Percentiles rank a stretch among this genome's conserved stretches.
phyloP scores from a whole-genome alignment of 768 basidiomycete species.

The Leccinum variicolor region DNA sequence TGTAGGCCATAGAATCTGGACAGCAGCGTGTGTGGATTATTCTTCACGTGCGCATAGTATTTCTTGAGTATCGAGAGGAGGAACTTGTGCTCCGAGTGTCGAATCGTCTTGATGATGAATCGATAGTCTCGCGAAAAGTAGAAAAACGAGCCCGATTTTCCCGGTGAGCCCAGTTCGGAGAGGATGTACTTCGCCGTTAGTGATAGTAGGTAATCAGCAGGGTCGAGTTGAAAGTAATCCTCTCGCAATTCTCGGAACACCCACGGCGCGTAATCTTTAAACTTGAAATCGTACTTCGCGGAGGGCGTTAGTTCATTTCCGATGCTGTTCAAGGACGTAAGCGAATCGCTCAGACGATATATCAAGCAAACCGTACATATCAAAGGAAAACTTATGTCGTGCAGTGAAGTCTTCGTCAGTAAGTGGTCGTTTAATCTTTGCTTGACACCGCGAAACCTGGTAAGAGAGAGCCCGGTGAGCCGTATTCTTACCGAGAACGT shows the following conservation, averaged over 20 bases:
- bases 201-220: constrained; percentile 95
- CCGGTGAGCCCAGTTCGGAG: constrained; percentile 95
- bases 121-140: constrained; percentile 99
- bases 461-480: constrained; percentile 4
- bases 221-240: constrained; percentile 92
- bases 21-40: constrained; percentile 90
- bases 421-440: constrained; percentile 84
- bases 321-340: constrained; percentile 47
- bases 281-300: constrained; percentile 98
- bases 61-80: constrained; percentile 77
- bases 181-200: constrained; percentile 97
- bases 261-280: constrained; percentile 99
- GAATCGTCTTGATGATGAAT: constrained; percentile 99
- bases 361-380: constrained; percentile 60
- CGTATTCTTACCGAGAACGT: background rate
- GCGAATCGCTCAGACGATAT: background rate
- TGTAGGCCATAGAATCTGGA: constrained; percentile 97
- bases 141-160: constrained; percentile 98
- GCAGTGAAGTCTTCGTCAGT: constrained; percentile 85
- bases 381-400: constrained; percentile 93
- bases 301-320: constrained; percentile 98
- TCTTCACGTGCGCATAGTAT: constrained; percentile 83
- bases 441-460: constrained; percentile 93
- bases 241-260: constrained; percentile 95
- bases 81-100: constrained; percentile 92